These are phyloP conservation scores for Gaertneriomyces semiglobifer DNA, from an alignment of 192 early-diverging fungal genomes.

Conservation along the genomic window DNA sequence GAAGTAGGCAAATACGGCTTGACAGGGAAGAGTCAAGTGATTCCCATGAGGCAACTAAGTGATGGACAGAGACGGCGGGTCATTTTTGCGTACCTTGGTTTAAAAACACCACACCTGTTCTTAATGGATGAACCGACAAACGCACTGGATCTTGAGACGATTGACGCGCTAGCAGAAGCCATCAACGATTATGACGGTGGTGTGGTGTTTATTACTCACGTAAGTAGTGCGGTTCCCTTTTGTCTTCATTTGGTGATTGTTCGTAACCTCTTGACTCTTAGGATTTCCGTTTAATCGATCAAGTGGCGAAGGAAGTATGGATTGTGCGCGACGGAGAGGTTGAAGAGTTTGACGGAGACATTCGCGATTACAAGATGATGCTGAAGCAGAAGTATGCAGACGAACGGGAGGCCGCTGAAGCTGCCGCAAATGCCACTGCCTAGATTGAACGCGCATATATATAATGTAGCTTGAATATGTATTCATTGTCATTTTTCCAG, in stretches of 20 bases:
- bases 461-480: no score
- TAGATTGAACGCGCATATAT: background rate
- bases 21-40: conserved; percentile 54
- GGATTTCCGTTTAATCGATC: conserved; percentile 39
- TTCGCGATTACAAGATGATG: conserved; percentile 40
- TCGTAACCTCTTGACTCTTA: background rate
- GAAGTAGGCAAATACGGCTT: conserved; percentile 62
- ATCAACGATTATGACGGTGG: conserved; percentile 67
- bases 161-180: conserved; percentile 59
- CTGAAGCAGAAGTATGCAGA: conserved; percentile 39
- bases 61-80: conserved; percentile 58
- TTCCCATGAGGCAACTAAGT: conserved; percentile 30
- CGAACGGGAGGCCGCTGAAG: conserved; percentile 32
- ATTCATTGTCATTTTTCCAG: no score
- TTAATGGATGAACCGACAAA: conserved; percentile 86
- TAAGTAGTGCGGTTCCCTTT: conserved; percentile 2
- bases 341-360: conserved; percentile 43
- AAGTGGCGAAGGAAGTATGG: conserved; percentile 47
- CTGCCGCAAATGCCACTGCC: conserved; percentile 11
- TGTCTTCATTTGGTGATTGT: background rate
- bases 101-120: conserved; percentile 77
- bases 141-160: conserved; percentile 64
- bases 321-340: conserved; percentile 41
- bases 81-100: conserved; percentile 60
- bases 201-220: conserved; percentile 70